Evolutionary conservation across 1,139 yeast species (phyloP), one percentile per base, ranked within the genome.

Genomic region (Geotrichum reessii): DNA sequence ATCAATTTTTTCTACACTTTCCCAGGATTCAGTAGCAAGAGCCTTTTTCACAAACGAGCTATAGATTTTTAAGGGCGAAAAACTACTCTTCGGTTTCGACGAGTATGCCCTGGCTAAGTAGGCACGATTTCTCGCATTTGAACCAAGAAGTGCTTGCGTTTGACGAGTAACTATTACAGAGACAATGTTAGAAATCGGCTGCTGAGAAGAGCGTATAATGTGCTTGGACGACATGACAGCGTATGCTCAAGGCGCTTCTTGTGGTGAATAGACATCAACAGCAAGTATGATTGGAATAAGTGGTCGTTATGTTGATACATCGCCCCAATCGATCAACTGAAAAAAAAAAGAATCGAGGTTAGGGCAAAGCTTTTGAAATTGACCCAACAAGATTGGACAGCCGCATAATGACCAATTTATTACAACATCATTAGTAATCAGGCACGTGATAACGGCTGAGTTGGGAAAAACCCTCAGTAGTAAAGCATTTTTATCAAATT

Each of bases 11-110:
- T 53, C 55, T 8, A 50, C 22, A 7, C 52, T 47, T 42, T 60
- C 60, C 60, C 62, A 57, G 1, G 53, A 28, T 6, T 55, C 59
- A n/a, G 46, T 40, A 24, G 57, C 55, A 24, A 60, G 49, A 7
- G 62, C 55, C 44, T 60, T 56, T 22, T 57, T 57, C 31, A 60
- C 55, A 24, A 57, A 52, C 3, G 50, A 49, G 27, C 50, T 47
- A 28, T 60, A 60, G 22, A 60, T 51, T 25, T 25, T 21, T 7
- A 55, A 47, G 27, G 59, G 59, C n/a, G 58, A 56, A 44, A 56
- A 54, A 19, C 47, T 33, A 21, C 54, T 24, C 21, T 28, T 44
- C 19, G 53, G 50, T 37, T 53, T 53, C 5, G 52, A 54, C 11
- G 56, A 44, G 44, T 54, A 54, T 19, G 17, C 52, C 11, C 56